These are phyloP conservation scores for Penicillium sp. DNA, from an alignment of 2,329 filamentous ascomycete species.

Conservation along the genomic window DNA sequence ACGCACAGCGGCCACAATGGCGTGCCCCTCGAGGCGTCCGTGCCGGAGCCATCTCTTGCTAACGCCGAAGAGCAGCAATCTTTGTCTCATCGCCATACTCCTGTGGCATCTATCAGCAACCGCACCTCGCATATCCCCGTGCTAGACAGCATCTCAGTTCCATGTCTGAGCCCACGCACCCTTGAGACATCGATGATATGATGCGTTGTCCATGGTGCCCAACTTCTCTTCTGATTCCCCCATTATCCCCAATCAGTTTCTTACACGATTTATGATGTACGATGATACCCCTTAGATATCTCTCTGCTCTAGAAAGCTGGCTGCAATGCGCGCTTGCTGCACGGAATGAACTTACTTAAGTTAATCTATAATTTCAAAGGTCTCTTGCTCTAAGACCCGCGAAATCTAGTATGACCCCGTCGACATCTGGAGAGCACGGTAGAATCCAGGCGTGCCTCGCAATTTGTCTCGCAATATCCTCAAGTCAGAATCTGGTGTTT, in stretches of 20 bases:
- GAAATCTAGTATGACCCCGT: too few species aligned
- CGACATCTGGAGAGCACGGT: too few species aligned
- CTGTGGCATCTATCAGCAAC: constrained; percentile 3
- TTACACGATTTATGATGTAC: constrained; percentile 22
- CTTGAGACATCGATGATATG: constrained; percentile 22
- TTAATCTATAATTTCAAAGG: neutral
- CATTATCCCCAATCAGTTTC: neutral
- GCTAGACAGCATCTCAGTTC: constrained; percentile 18
- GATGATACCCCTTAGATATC: constrained; percentile 28
- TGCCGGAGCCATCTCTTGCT: neutral
- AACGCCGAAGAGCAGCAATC: constrained; percentile 4
- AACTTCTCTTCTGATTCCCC: neutral
- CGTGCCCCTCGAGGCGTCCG: constrained; percentile 31
- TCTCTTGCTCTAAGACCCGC: too few species aligned
- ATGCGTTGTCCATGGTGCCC: neutral
- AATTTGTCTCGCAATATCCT: too few species aligned
- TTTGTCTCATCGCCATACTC: neutral
- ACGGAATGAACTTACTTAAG: neutral
- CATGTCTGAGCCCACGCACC: constrained; percentile 23
- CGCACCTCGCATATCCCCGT: constrained; percentile 16
- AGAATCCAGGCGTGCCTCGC: too few species aligned
- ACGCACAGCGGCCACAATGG: constrained; percentile 51
- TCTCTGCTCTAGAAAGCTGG: constrained; percentile 12
- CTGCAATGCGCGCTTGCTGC: constrained; percentile 3
- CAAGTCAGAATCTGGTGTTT: too few species aligned